Conservation (phyloP, 805 yeast species). For the Schwanniomyces vanrijiae region DNA sequence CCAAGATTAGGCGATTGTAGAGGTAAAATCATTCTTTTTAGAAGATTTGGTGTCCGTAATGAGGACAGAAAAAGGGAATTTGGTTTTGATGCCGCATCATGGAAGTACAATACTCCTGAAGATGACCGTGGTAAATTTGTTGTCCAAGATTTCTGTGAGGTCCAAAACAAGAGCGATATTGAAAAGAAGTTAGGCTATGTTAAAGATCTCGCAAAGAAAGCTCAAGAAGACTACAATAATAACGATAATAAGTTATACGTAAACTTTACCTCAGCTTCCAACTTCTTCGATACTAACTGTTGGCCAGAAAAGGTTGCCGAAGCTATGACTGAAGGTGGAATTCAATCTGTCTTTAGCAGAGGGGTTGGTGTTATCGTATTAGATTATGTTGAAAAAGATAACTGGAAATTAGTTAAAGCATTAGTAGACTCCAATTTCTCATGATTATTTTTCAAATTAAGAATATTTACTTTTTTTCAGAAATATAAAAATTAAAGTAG, state of each 20-base stretch:
- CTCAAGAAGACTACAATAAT: constrained; percentile 47
- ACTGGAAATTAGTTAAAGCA: constrained; percentile 56
- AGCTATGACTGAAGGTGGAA: constrained; percentile 43
- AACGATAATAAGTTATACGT: constrained; percentile 56
- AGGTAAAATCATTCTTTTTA: constrained; percentile 64
- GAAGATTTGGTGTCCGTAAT: constrained; percentile 67
- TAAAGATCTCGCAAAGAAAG: constrained; percentile 53
- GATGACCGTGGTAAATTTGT: constrained; percentile 63
- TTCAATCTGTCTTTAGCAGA: constrained; percentile 49
- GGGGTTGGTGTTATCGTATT: constrained; percentile 66
- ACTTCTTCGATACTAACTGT: constrained; percentile 66
- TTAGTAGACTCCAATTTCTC: constrained; percentile 54
- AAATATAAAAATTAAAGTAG: background rate
- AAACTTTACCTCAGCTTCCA: constrained; percentile 74
- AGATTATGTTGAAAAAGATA: constrained; percentile 62
- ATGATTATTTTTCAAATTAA: background rate
- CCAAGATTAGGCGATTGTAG: constrained; percentile 63
- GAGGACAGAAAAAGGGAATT: constrained; percentile 41
- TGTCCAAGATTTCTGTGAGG: constrained; percentile 76
- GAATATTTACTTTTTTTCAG: too few species aligned
- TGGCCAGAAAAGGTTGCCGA: constrained; percentile 73
- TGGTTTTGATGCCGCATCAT: constrained; percentile 68
- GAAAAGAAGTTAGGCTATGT: constrained; percentile 57
- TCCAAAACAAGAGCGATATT: constrained; percentile 52
- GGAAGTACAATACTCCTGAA: constrained; percentile 65